Conservation (phyloP, 1,139 yeast species). For the Saccharomyces pastorianus region DNA sequence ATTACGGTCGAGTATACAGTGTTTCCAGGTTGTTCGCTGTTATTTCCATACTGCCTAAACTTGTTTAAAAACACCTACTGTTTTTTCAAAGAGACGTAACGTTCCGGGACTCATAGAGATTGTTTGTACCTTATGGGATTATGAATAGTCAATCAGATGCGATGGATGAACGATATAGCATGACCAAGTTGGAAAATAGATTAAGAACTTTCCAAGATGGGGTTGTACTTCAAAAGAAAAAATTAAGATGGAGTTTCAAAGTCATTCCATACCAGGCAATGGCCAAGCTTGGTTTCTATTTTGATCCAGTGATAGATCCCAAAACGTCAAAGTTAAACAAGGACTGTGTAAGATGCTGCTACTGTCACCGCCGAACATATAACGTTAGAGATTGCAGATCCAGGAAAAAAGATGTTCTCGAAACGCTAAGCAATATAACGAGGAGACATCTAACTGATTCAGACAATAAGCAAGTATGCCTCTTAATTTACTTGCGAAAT, state of each 20-base stretch:
- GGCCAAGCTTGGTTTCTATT: conserved; percentile 67
- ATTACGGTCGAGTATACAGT: no score
- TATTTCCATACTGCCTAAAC: no score
- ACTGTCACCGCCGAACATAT: conserved; percentile 42
- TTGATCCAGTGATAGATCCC: conserved; percentile 39
- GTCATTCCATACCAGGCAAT: conserved; percentile 36
- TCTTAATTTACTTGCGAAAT: conserved; percentile 10
- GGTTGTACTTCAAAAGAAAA: conserved; percentile 21
- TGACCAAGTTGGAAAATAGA: conserved; percentile 2
- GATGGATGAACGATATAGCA: neutral
- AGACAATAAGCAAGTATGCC: conserved; percentile 5
- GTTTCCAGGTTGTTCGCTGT: no score
- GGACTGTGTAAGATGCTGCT: conserved; percentile 52
- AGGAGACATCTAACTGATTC: conserved; percentile 14
- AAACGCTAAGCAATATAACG: conserved; percentile 21
- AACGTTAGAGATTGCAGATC: conserved; percentile 21
- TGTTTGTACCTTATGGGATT: neutral
- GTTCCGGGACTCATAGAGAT: neutral
- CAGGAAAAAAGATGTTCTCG: conserved; percentile 16
- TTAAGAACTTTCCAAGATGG: conserved; percentile 30
- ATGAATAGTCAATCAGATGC: neutral
- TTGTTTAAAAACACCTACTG: no score
- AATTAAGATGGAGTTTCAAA: conserved; percentile 35
- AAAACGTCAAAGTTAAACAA: conserved; percentile 16
- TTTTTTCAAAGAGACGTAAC: neutral